Base-by-base conservation (phyloP, 352 stramenopile genomes). In the Phytophthora lateralis region DNA sequence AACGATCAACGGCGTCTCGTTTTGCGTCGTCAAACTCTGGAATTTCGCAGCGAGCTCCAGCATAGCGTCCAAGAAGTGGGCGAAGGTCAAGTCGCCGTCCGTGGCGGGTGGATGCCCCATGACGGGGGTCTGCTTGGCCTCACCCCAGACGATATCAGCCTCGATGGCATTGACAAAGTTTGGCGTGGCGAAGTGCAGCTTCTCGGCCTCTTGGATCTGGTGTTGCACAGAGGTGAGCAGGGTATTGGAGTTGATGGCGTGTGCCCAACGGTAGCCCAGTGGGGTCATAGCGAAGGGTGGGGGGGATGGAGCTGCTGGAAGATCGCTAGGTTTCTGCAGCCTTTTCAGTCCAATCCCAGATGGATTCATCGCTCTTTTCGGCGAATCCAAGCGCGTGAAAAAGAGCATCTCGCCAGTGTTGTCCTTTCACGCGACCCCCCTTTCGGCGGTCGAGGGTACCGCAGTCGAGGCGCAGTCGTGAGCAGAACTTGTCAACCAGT, bases 111-210 rank as follows among this genome's bases (percentile, higher is more conserved):
- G 82, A 42, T 91, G 82, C 2, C 82, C 82, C 82, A 91, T 91
- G 39, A 91, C 74, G 0, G 78, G 61, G 1, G 46, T 60, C 44
- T 86, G 71, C 54, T 85, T 69, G 18, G 30, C 46, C 6, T 83
- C 69, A 4, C 75, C 78, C 79, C 80, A 91, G 43, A 91, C 85
- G 52, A 91, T 78, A 50, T 91, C 82, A 53, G 82, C 82, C 43
- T 91, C 82, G 29, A 89, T 71, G 37, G 82, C 82, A 63, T 89
- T 91, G 35, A 79, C 69, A 34, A 74, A 82, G 20, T 59, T 52
- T 4, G 17, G 6, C 4, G 54, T 48, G n/a, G 41, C 29, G 35
- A 63, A 79, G 35, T 64, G 47, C 15, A 11, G 38, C 14, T 42
- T 47, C 39, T 61, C 52, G 11, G 52, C 77, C 45, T 35, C 41